Percentiles rank a stretch among this genome's conserved stretches.
phyloP scores from a whole-genome alignment of 306 rosid genomes.

The Nissolia schottii region DNA sequence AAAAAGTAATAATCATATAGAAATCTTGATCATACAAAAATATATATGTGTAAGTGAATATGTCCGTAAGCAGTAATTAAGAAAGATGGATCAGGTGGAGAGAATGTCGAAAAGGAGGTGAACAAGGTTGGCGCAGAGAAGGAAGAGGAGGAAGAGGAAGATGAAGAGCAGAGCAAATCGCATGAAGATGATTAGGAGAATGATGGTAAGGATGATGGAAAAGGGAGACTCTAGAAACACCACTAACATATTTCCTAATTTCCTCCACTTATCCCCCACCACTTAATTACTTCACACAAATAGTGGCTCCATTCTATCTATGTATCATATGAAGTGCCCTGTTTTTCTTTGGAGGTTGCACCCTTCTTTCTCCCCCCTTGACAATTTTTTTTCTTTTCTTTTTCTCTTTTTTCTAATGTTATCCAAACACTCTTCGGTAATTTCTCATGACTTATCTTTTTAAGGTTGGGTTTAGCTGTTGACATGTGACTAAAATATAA shows the following conservation, averaged over 20 bases:
- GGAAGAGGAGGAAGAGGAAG: conserved; percentile 47
- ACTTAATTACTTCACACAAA: not conserved
- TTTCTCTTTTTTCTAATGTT: too few relatives aligned
- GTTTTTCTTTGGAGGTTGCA: not conserved
- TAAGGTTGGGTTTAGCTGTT: too few relatives aligned
- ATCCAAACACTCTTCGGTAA: too few relatives aligned
- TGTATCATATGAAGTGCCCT: not conserved
- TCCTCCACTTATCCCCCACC: not conserved
- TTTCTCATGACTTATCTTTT: too few relatives aligned
- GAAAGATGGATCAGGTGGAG: conserved; percentile 16
- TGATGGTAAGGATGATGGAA: conserved; percentile 43
- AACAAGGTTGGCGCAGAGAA: conserved; percentile 47
- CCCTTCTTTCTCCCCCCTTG: not conserved
- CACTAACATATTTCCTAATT: conserved; percentile 28
- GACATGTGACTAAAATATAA: too few relatives aligned
- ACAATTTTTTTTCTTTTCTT: not conserved
- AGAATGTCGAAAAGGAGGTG: conserved; percentile 41
- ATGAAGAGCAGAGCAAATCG: conserved; percentile 46
- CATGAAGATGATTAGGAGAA: conserved; percentile 44
- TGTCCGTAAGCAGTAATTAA: not conserved
- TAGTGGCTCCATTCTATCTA: not conserved
- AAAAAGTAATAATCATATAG: not conserved
- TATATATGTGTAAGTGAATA: not conserved
- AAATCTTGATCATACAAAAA: not conserved
- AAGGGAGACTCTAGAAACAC: conserved; percentile 54